Evolutionary conservation across 1,284 basidiomycete genomes (phyloP), one percentile per base, ranked within the genome.

Genomic region (Paramarasmius palmivorus): DNA sequence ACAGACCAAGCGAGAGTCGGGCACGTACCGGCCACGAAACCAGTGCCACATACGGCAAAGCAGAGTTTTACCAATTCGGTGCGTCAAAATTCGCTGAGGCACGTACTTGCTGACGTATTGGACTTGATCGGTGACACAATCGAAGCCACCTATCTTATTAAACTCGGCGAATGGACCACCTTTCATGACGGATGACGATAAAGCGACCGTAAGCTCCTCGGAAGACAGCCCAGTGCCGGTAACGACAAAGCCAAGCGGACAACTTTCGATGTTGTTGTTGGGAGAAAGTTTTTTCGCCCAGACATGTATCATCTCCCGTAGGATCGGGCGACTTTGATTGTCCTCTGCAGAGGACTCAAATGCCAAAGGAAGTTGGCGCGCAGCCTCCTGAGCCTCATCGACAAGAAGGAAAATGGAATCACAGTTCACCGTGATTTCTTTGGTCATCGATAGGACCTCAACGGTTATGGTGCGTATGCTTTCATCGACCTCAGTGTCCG

Each of bases 111-210:
- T n/a, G 25, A 49, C 22, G 39, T 49, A 49, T 8, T 22, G 12
- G 6, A 17, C 15, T 38, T 49, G 48, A 19, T 49, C 20, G 1
- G 6, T 26, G 7, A 14, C 2, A 9, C 22, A 12, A 10, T 48
- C 52, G 20, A 53, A 47, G 4, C 14, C 22, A 2, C 37, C 34
- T 8, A 37, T 38, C 8, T 17, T 37, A 38, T 39, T 36, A 12
- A 19, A 26, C 4, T 34, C 32, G 5, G 10, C 8, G 14, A 47
- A 47, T 2, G 10, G 26, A 3, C 12, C 6, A 8, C 15, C 19
- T 29, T 53, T 53, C 17, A 36, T n/a, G 6, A 45, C 15, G 2
- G 52, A 29, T 20, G 52, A 53, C n/a, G 52, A 35, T 12, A 53
- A 14, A 2, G 52, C 52, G 7, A 48, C 52, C 25, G 2, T 10